Percentiles rank a stretch among this genome's conserved stretches.
Evolutionary conservation across 2,329 filamentous ascomycete species (phyloP).

Genomic region (Podosphaera aphanis): DNA sequence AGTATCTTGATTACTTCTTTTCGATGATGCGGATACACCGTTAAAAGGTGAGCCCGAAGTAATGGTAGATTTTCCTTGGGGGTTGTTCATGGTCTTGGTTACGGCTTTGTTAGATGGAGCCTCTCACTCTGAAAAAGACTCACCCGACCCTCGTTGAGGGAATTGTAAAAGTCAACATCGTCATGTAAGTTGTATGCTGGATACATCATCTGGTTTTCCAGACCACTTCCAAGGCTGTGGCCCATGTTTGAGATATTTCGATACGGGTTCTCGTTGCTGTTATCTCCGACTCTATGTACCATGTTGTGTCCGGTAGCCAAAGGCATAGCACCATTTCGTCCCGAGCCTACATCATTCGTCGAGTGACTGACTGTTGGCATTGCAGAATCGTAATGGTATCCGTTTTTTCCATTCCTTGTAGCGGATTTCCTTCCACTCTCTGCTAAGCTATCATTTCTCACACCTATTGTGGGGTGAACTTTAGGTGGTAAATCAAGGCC

Average conservation of each 20-base stretch:
- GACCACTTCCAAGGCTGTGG: neutral
- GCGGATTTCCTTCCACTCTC: neutral
- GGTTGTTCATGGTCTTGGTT: neutral
- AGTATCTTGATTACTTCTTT: neutral
- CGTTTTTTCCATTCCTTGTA: neutral
- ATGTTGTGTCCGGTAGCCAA: neutral
- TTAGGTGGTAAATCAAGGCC: neutral
- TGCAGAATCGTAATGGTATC: neutral
- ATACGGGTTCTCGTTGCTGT: neutral
- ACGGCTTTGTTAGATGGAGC: neutral
- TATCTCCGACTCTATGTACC: neutral
- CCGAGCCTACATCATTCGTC: neutral
- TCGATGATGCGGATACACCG: neutral
- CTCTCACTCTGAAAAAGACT: neutral
- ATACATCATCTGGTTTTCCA: neutral
- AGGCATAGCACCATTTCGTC: neutral
- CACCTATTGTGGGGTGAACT: neutral
- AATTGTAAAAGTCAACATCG: neutral
- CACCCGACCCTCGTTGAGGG: neutral
- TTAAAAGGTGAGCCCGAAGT: neutral
- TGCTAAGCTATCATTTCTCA: neutral
- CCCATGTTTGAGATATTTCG: neutral
- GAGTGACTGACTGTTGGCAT: neutral
- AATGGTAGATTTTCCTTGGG: neutral
- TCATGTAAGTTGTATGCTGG: neutral